Evolutionary conservation across 2,329 filamentous ascomycete species (phyloP).

Genomic region (Tolypocladium cylindrosporum): DNA sequence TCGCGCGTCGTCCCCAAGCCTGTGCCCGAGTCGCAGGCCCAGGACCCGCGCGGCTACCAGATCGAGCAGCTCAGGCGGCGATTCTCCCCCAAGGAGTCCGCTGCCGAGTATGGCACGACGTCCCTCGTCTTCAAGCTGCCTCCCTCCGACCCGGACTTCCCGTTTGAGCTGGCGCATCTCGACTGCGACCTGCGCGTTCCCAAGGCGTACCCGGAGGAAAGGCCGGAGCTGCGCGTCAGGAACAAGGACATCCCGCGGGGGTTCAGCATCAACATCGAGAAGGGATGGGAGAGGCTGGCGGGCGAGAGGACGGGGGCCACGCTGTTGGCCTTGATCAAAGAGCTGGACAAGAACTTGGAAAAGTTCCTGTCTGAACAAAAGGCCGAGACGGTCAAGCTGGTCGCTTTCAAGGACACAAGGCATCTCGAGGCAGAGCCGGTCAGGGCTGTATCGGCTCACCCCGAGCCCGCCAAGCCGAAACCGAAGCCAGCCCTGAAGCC

Average conservation of each 20-base stretch:
- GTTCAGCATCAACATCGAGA: constrained; percentile 68
- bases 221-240: constrained; percentile 50
- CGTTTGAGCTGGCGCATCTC: constrained; percentile 62
- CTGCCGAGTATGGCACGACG: constrained; percentile 35
- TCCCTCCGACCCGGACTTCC: constrained; percentile 77
- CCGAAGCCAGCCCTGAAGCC: constrained; percentile 9
- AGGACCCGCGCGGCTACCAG: constrained; percentile 66
- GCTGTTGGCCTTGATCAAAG: constrained; percentile 56
- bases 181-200: constrained; percentile 61
- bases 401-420: constrained; percentile 49
- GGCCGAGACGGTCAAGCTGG: constrained; percentile 61
- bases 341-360: constrained; percentile 64
- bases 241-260: constrained; percentile 62
- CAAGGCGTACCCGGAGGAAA: constrained; percentile 45
- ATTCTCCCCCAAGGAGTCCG: constrained; percentile 41
- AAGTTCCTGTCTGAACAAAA: constrained; percentile 58
- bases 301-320: constrained; percentile 44
- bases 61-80: constrained; percentile 61
- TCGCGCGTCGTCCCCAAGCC: constrained; percentile 54
- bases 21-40: constrained; percentile 50
- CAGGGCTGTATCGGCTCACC: constrained; percentile 1
- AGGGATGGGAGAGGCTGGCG: constrained; percentile 59
- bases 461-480: constrained; percentile 1
- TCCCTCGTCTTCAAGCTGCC: constrained; percentile 53
- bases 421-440: constrained; percentile 23